phyloP scores from a whole-genome alignment of 225 moss, liverwort and hornwort genomes.

The Polytrichum formosum region DNA sequence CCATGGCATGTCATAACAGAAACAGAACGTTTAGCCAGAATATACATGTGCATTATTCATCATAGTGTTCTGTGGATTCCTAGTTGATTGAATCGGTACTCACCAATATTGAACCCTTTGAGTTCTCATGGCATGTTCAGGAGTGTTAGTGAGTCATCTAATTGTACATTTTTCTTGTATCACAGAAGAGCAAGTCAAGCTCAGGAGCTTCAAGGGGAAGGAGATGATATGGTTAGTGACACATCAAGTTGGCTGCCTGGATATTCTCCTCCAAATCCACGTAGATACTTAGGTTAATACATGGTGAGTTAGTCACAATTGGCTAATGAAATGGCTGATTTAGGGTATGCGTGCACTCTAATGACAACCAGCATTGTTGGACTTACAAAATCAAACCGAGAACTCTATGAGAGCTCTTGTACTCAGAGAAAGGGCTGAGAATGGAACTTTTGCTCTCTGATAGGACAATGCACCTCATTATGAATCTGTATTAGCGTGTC shows the following conservation, averaged over 20 bases:
- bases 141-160: neutral
- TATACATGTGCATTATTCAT: neutral
- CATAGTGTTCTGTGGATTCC: neutral
- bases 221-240: slow-evolving; percentile 18
- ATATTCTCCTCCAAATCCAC: too few species aligned
- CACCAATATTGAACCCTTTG: neutral
- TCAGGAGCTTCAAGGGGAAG: slow-evolving; percentile 19
- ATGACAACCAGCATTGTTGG: too few species aligned
- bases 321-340: too few species aligned
- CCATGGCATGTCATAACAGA: neutral
- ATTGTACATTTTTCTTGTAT: neutral
- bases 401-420: too few species aligned
- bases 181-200: slow-evolving; percentile 32
- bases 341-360: too few species aligned
- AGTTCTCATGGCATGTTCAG: neutral
- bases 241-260: neutral
- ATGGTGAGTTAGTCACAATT: too few species aligned
- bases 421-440: too few species aligned
- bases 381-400: too few species aligned
- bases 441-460: too few species aligned
- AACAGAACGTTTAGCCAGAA: neutral
- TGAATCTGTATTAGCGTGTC: too few species aligned
- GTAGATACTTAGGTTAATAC: too few species aligned
- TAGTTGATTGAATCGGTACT: neutral
- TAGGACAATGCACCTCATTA: too few species aligned